phyloP scores from a whole-genome alignment of 2,329 filamentous ascomycete genomes.

The Xylariales sp. region DNA sequence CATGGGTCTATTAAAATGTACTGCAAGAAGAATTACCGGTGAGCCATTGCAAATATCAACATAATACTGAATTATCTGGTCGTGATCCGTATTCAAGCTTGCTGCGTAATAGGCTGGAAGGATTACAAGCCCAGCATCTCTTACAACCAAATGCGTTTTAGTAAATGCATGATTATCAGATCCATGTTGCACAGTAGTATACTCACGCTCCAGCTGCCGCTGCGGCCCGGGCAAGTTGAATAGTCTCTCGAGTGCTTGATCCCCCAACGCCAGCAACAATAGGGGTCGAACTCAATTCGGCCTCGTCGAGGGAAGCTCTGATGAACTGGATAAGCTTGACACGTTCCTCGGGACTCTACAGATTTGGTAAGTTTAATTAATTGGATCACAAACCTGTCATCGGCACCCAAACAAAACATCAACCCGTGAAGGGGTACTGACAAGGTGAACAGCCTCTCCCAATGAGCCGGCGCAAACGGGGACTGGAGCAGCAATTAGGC shows the following conservation, averaged over 20 bases:
- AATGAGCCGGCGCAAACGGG: conserved; percentile 19
- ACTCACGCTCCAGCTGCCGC: conserved; percentile 16
- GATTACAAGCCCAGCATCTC: conserved; percentile 19
- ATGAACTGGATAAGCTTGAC: conserved; percentile 16
- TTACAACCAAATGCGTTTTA: neutral
- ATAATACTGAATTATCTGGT: conserved; percentile 18
- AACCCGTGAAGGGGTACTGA: too few species aligned
- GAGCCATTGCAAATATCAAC: conserved; percentile 17
- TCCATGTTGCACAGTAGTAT: too few species aligned
- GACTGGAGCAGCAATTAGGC: conserved; percentile 8
- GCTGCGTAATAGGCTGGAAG: conserved; percentile 19
- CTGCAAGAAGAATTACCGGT: conserved; percentile 17
- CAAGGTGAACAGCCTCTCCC: conserved; percentile 19
- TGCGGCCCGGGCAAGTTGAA: conserved; percentile 13
- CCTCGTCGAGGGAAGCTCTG: conserved; percentile 14
- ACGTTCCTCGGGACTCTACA: conserved; percentile 14
- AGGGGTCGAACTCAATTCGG: conserved; percentile 13
- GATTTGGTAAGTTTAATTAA: neutral
- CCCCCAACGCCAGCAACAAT: conserved; percentile 19
- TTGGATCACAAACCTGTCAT: too few species aligned
- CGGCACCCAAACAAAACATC: too few species aligned
- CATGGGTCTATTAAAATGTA: too few species aligned
- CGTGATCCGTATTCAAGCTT: conserved; percentile 14
- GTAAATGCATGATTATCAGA: neutral
- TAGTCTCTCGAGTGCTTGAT: conserved; percentile 17